Base-by-base conservation (phyloP, 495 filamentous ascomycete genomes). In the Mytilinidion resinicola region DNA sequence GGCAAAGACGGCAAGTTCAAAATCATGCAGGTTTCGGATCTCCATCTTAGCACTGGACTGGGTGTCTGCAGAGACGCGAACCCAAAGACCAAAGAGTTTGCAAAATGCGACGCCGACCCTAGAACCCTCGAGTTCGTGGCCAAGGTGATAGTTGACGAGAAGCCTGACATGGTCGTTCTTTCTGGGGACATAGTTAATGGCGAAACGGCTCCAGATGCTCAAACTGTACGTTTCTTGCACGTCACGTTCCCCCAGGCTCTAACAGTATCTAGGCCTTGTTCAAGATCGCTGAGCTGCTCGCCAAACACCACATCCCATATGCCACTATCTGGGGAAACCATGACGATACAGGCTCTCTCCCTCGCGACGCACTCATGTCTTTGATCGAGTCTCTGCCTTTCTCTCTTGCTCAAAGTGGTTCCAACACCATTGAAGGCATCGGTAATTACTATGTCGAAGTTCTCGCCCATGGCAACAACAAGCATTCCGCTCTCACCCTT, bases 291-390 rank as follows among this genome's bases (percentile, higher is more conserved):
- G 85, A 90, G 58, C 76, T 92, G 3, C 82, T 98, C 50, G 86
- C 92, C 59, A 82, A 90, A 67, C 90, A 85, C 68, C 87, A 88
- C 62, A 87, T 96, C 42, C 95, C 93, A 0, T 98, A 92, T 65
- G 92, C 90, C 38, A 83, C 86, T 48, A 97, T 98, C 54, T 95
- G 96, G 66, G 93, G 93, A 42, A 98, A 98, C 69, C 93, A 98
- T 71, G 93, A 98, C 69, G 91, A 97, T 69, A 92, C 96, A 77
- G 88, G 88, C 14, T 80, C 90, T 49, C 78, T 96, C 55, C 79
- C 83, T 20, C 86, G 95, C 20, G 73, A 78, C 4, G 82, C 82
- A 4, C 83, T 89, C 60, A 97, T 97, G 92, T 75, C 82, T 6
- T 78, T 98, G 20, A 83, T 93, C 37, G 83, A 95, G 71, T 81